Conservation (phyloP, 2,329 filamentous ascomycete species). For the Pyrenochaeta sp. region DNA sequence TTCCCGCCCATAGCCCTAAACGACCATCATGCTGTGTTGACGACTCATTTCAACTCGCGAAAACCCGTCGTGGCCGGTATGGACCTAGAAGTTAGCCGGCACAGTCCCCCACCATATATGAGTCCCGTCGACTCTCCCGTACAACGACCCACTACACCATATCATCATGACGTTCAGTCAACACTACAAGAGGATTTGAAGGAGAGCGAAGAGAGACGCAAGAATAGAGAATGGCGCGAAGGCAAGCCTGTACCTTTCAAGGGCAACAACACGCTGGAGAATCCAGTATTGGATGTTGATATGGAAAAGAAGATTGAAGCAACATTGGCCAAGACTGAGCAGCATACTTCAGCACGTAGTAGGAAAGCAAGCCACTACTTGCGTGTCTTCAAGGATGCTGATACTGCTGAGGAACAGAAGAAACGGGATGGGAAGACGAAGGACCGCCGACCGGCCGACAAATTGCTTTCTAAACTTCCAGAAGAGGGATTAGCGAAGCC, state of each 20-base stretch:
- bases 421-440: slow-evolving; percentile 56
- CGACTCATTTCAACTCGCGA: slow-evolving; percentile 44
- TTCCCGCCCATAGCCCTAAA: slow-evolving; percentile 34
- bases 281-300: slow-evolving; percentile 55
- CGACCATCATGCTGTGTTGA: slow-evolving; percentile 42
- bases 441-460: slow-evolving; percentile 46
- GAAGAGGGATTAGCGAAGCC: slow-evolving; percentile 35
- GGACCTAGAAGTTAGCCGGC: slow-evolving; percentile 28
- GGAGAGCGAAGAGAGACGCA: slow-evolving; percentile 53
- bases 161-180: slow-evolving; percentile 29
- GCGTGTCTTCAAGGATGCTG: slow-evolving; percentile 71
- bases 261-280: slow-evolving; percentile 48
- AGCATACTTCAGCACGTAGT: slow-evolving; percentile 64
- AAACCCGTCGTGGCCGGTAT: slow-evolving; percentile 28
- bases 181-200: slow-evolving; percentile 38
- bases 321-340: slow-evolving; percentile 66
- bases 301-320: slow-evolving; percentile 72
- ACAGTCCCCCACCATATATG: slow-evolving; percentile 49
- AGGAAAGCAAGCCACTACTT: slow-evolving; percentile 72
- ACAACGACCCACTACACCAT: slow-evolving; percentile 42
- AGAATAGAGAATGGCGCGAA: slow-evolving; percentile 60
- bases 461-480: slow-evolving; percentile 26
- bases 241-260: slow-evolving; percentile 57
- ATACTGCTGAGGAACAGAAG: slow-evolving; percentile 62
- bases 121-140: slow-evolving; percentile 49